Percentiles rank a stretch among this genome's conserved stretches.
Conservation (phyloP, 257 asterid genomes). For the Jasminum sambac region DNA sequence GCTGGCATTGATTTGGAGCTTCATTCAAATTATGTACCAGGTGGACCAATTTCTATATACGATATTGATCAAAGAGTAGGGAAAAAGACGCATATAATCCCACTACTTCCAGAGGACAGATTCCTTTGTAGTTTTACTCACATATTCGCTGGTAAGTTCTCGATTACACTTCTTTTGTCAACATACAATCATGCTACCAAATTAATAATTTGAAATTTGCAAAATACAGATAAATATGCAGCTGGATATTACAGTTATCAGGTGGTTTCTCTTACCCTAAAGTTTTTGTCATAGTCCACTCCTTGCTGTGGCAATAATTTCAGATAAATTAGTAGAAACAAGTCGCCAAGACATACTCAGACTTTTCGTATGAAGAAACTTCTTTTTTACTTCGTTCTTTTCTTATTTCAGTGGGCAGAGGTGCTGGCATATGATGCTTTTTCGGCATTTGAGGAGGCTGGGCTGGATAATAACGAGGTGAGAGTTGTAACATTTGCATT, state of each 20-base stretch:
- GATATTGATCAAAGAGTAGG: conserved; percentile 65
- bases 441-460: conserved; percentile 56
- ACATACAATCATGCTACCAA: background rate
- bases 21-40: conserved; percentile 64
- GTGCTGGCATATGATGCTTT: conserved; percentile 52
- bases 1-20: conserved; percentile 71
- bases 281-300: background rate
- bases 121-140: conserved; percentile 79
- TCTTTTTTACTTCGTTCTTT: too few relatives aligned
- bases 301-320: background rate
- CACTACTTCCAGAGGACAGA: conserved; percentile 69
- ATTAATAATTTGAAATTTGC: conserved; percentile 17
- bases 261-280: conserved; percentile 35
- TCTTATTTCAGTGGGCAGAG: conserved; percentile 61
- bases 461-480: conserved; percentile 47
- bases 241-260: conserved; percentile 88
- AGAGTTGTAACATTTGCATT: conserved; percentile 8
- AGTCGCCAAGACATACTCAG: too few relatives aligned
- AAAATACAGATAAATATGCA: conserved; percentile 59
- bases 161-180: background rate
- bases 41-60: conserved; percentile 57
- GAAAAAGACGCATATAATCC: conserved; percentile 57
- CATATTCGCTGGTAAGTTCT: conserved; percentile 63
- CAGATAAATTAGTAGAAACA: too few relatives aligned
- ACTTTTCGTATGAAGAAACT: too few relatives aligned